Conservation (phyloP, 1,284 basidiomycete genomes). For the Wolfiporia cocos region DNA sequence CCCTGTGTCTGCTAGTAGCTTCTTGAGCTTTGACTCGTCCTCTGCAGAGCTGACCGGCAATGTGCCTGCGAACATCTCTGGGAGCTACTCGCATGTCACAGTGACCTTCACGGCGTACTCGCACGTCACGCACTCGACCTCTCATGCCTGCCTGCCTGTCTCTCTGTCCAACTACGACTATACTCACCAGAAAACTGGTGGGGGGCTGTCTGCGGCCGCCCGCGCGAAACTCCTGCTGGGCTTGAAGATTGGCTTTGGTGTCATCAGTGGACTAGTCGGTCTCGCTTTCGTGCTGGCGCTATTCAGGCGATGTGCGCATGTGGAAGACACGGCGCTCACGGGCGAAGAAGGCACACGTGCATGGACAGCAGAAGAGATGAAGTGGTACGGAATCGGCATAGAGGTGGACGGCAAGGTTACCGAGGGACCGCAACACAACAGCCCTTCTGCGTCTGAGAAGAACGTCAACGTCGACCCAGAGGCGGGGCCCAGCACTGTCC, state of each 20-base stretch:
- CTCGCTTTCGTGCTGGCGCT: conserved; percentile 50
- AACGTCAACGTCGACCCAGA: conserved; percentile 2
- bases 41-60: conserved; percentile 44
- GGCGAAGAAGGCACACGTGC: conserved; percentile 49
- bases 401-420: conserved; percentile 21
- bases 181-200: conserved; percentile 22
- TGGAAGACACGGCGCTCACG: conserved; percentile 50
- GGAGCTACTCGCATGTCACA: conserved; percentile 31
- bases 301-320: conserved; percentile 46
- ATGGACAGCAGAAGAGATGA: conserved; percentile 56
- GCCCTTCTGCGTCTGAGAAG: conserved; percentile 4
- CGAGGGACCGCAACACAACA: conserved; percentile 6
- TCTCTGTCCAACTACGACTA: conserved; percentile 36
- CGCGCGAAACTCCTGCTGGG: conserved; percentile 48
- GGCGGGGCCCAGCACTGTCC: conserved; percentile 13
- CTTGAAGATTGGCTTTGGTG: conserved; percentile 54
- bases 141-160: conserved; percentile 55
- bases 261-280: conserved; percentile 52
- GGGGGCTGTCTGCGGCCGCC: conserved; percentile 33
- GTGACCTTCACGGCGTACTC: conserved; percentile 65
- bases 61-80: conserved; percentile 37
- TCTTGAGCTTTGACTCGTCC: conserved; percentile 42
- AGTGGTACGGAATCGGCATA: conserved; percentile 57
- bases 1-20: conserved; percentile 39
- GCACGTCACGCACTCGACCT: conserved; percentile 60